Evolutionary conservation across 345 rosid species (phyloP), one percentile per base, ranked within the genome.

Genomic region (Pistacia integerrima): DNA sequence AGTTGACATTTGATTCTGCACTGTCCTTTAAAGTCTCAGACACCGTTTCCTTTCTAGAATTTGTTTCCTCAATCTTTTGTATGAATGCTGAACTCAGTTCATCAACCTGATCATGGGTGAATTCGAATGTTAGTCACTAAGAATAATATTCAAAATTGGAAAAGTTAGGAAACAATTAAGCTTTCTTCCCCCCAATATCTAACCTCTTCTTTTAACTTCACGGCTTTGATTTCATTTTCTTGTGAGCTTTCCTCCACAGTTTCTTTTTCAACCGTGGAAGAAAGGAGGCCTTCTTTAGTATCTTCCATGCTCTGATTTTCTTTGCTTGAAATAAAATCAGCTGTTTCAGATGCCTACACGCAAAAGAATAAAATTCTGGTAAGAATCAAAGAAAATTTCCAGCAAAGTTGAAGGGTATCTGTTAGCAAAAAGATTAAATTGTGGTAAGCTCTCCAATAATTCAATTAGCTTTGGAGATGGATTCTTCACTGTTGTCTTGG

Each of bases 181-280:
- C 46, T 16, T 58, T 58, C 1, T 16, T 58, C 67, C 1, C 17
- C 46, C 11, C 44, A 11, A 33, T 22, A 8, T 55, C 73, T 69
- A n/a, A 78, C 88, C 79, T 73, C 70, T 59, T 81, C 69, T 44
- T 75, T 48, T 46, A n/a, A 54, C 35, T 79, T 63, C 48, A 41
- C 16, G 6, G 8, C 17, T 67, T 65, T 52, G 52, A 51, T 76
- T 74, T 64, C 76, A 61, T 81, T 74, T 70, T 73, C 66, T 3
- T n/a, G 64, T 7, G 71, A 71, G 64, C 44, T 70, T 64, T 77
- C 48, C 56, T 36, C 51, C 49, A 68, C 64, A 28, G 49, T 59
- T 68, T 69, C 74, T 25, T 30, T 74, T 51, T 9, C 49, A 60
- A 62, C 46, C 12, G 67, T 28, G 14, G 67, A 59, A 56, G 73